These are phyloP conservation scores for Emmonsiellopsis sp. DNA, from an alignment of 2,329 filamentous ascomycete species.

Conservation along the genomic window DNA sequence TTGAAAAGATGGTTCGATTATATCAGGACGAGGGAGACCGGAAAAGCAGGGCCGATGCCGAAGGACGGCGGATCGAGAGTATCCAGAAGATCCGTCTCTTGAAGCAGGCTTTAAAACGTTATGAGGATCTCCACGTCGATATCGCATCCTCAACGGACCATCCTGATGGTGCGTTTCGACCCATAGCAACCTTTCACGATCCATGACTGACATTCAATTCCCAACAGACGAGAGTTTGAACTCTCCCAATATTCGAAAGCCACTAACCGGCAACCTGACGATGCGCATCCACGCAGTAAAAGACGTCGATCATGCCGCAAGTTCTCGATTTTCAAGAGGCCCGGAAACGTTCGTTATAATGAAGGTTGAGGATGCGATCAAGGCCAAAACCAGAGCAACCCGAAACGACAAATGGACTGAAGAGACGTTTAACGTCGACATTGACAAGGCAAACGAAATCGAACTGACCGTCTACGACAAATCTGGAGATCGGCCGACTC, in stretches of 20 bases:
- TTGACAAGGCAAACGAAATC: conserved; percentile 97
- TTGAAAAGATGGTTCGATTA: conserved; percentile 98
- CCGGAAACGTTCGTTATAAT: conserved; percentile 94
- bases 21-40: conserved; percentile 96
- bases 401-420: conserved; percentile 85
- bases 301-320: conserved; percentile 86
- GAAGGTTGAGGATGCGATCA: conserved; percentile 91
- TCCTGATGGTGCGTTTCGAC: conserved; percentile 59
- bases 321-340: conserved; percentile 73
- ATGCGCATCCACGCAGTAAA: conserved; percentile 82
- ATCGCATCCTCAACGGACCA: conserved; percentile 67
- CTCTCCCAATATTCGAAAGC: conserved; percentile 87
- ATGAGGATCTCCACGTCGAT: conserved; percentile 94
- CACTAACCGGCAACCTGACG: conserved; percentile 81
- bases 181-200: background rate
- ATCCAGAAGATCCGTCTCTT: conserved; percentile 95
- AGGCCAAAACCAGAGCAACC: conserved; percentile 76
- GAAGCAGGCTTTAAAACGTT: conserved; percentile 91
- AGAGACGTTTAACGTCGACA: conserved; percentile 83
- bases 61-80: conserved; percentile 82
- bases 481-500: conserved; percentile 77
- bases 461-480: conserved; percentile 98
- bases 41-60: conserved; percentile 89
- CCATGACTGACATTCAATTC: conserved; percentile 1
- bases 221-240: conserved; percentile 85